Evolutionary conservation across 331 rosid species (phyloP).

Genomic region (Acacia pycnantha): DNA sequence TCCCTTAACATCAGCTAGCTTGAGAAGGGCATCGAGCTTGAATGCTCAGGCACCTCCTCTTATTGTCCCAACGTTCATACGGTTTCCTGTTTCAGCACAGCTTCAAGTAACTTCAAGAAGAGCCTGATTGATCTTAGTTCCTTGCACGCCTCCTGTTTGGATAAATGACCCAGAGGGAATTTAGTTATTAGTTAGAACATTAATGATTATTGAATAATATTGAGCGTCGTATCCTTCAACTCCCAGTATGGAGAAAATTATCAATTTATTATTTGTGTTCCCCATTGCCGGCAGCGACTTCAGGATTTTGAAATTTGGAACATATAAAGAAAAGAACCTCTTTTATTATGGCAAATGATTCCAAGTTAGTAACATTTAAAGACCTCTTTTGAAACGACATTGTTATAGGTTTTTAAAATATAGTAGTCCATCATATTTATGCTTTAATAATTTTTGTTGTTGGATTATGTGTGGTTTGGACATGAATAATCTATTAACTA

Average conservation of each 20-base stretch:
- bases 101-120: conserved; percentile 85
- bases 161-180: background rate
- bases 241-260: conserved; percentile 5
- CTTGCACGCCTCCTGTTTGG: conserved; percentile 92
- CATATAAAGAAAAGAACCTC: background rate
- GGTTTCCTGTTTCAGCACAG: conserved; percentile 94
- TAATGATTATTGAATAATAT: background rate
- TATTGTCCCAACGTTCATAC: conserved; percentile 96
- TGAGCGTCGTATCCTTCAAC: background rate
- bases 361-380: conserved; percentile 8
- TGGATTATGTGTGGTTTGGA: no score
- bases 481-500: no score
- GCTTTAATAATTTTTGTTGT: no score
- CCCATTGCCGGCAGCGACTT: conserved; percentile 10
- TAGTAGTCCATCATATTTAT: no score
- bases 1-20: conserved; percentile 91
- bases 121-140: conserved; percentile 93
- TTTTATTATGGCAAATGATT: background rate
- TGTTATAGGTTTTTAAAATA: no score
- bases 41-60: conserved; percentile 95
- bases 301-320: conserved; percentile 21
- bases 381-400: no score
- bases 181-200: background rate
- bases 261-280: conserved; percentile 1
- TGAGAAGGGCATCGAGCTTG: conserved; percentile 87